These are phyloP conservation scores for Solanum bulbocastanum DNA, from an alignment of 257 asterid species.

Conservation along the genomic window DNA sequence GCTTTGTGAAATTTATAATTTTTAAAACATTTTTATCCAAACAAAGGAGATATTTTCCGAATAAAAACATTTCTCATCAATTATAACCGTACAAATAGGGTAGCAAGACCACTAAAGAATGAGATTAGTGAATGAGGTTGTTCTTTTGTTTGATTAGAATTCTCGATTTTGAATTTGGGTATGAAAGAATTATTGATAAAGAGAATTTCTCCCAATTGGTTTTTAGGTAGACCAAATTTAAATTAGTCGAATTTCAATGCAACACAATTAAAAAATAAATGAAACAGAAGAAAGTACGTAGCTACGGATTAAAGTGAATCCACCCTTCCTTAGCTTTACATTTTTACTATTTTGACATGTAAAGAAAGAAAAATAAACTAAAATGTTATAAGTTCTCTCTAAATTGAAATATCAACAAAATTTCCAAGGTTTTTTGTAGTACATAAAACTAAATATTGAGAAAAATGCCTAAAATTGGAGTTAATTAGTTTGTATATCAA, in stretches of 20 bases:
- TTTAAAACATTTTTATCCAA: neutral
- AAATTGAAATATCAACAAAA: neutral
- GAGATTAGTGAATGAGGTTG: neutral
- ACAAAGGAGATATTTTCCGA: neutral
- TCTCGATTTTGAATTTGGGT: neutral
- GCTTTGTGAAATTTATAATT: fast-evolving
- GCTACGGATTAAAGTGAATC: neutral
- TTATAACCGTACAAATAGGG: neutral
- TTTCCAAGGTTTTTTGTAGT: neutral
- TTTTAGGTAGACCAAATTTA: fast-evolving
- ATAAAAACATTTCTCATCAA: neutral
- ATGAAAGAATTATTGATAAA: neutral
- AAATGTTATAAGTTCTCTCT: neutral
- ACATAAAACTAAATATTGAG: neutral
- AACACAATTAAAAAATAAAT: too few relatives aligned
- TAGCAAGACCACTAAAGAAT: neutral
- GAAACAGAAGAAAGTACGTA: neutral
- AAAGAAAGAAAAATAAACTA: neutral
- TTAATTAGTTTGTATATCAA: neutral
- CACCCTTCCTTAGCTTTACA: neutral
- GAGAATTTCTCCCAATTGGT: fast-evolving
- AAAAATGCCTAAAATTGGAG: neutral
- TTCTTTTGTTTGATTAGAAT: neutral
- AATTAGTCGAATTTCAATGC: neutral
- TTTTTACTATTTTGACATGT: neutral